Conservation (phyloP, 140 eudicot genomes). For the Oenanthe javanica region DNA sequence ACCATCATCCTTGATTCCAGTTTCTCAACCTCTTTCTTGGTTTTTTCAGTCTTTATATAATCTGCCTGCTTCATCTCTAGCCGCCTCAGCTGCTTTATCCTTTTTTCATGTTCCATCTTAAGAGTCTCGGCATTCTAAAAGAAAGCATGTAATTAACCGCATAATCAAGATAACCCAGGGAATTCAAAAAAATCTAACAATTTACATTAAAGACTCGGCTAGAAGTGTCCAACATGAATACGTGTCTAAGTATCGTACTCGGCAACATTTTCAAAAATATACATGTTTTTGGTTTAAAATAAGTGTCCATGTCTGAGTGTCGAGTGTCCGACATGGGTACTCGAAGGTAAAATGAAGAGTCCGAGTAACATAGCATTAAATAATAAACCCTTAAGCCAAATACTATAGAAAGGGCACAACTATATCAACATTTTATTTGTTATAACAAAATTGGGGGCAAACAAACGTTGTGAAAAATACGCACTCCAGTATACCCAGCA, state of each 20-base stretch:
- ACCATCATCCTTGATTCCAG: slow-evolving; percentile 84
- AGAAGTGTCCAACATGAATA: too few species aligned
- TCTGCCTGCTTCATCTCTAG: slow-evolving; percentile 82
- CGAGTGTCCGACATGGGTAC: too few species aligned
- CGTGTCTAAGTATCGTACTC: too few species aligned
- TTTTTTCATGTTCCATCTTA: slow-evolving; percentile 75
- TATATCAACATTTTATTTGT: background rate
- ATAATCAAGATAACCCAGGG: background rate
- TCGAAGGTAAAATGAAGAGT: too few species aligned
- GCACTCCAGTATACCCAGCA: background rate
- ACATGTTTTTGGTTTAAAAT: too few species aligned
- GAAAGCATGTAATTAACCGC: slow-evolving; percentile 8
- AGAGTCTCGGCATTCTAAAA: slow-evolving; percentile 64
- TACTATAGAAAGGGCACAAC: background rate
- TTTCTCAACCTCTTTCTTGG: slow-evolving; percentile 87
- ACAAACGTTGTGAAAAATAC: background rate
- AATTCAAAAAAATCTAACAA: background rate
- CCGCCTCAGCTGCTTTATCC: slow-evolving; percentile 53
- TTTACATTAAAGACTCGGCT: background rate
- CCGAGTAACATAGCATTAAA: background rate
- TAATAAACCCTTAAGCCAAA: background rate
- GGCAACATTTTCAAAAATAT: too few species aligned
- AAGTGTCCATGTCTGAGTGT: too few species aligned
- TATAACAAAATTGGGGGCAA: background rate
- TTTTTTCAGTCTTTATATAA: slow-evolving; percentile 80